Conservation (phyloP, 805 yeast genomes). For the Sungouiozyma ichnusensis region DNA sequence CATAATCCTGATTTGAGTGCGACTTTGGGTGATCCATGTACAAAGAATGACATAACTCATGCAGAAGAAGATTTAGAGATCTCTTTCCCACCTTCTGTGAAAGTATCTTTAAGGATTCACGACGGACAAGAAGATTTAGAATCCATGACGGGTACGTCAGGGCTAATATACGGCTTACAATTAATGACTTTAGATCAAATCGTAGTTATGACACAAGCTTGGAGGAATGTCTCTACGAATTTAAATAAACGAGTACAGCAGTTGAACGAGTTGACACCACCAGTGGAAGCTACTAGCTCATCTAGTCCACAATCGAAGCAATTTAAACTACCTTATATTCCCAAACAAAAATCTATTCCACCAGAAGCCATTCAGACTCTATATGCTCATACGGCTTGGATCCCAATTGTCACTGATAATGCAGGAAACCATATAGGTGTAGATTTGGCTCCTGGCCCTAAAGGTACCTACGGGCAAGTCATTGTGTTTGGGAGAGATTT, state of each 20-base stretch:
- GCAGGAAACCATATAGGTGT: slow-evolving; percentile 88
- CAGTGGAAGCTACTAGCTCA: slow-evolving; percentile 12
- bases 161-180: slow-evolving; percentile 71
- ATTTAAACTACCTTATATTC: slow-evolving; percentile 34
- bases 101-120: slow-evolving; percentile 69
- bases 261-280: slow-evolving; percentile 9
- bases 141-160: slow-evolving; percentile 53
- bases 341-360: slow-evolving; percentile 63
- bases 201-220: slow-evolving; percentile 67
- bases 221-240: slow-evolving; percentile 65
- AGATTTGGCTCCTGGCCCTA: slow-evolving; percentile 73
- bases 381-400: slow-evolving; percentile 88
- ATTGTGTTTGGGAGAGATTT: slow-evolving; percentile 90
- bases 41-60: slow-evolving; percentile 66
- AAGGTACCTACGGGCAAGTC: slow-evolving; percentile 82
- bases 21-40: slow-evolving; percentile 68
- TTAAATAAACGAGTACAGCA: slow-evolving; percentile 18
- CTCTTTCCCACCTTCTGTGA: slow-evolving; percentile 67
- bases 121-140: slow-evolving; percentile 87
- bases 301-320: slow-evolving; percentile 13
- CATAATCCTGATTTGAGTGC: slow-evolving; percentile 75
- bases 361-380: slow-evolving; percentile 59
- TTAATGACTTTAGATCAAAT: slow-evolving; percentile 74
- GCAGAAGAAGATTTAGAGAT: slow-evolving; percentile 75
- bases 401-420: slow-evolving; percentile 79